Evolutionary conservation across 768 basidiomycete genomes (phyloP), one percentile per base, ranked within the genome.

Genomic region (Tulasnella calospora): DNA sequence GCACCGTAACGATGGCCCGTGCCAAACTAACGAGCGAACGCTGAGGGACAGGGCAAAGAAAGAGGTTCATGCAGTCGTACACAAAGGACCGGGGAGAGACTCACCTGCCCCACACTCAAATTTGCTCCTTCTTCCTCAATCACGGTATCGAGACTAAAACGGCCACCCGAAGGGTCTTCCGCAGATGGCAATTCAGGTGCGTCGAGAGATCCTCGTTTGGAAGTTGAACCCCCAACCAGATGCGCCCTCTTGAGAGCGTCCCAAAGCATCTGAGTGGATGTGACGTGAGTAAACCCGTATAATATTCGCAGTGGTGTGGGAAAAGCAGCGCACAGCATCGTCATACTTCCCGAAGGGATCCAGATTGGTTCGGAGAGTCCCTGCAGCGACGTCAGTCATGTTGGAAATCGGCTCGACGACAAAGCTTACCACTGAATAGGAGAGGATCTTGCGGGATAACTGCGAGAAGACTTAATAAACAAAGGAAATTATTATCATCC

Each of bases 61-160:
- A 78, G 41, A 82, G 57, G 3, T 47, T 80, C 27, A 57, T 15
- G 19, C 44, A 47, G 3, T 76, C 35, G 47, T 71, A 61, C 36
- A 81, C 61, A 33, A 67, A 67, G 27, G 12, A 13, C 30, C 2
- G 12, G 33, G 2, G 15, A 30, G 51, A 80, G 27, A 46, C 67
- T 74, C 36, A 86, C 76, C 86, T 89, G 89, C 38, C 93, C 92
- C 47, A 95, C 91, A 9, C 92, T 93, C 80, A 96, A 82, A 82
- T 96, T 96, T 38, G 86, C 86, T 33, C 96, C 96, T 83, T 97
- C 96, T 78, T 93, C 93, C 80, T 96, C 95, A 73, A 98, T 89
- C 3, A 89, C 85, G 44, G 89, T 92, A 83, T 98, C 96, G 10
- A 99, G 87, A 19, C 89, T 91, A 85, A 97, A 96, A 61, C 91